Base-by-base conservation (phyloP, 1,284 basidiomycete species). In the Melanopsichium pennsylvanicum region DNA sequence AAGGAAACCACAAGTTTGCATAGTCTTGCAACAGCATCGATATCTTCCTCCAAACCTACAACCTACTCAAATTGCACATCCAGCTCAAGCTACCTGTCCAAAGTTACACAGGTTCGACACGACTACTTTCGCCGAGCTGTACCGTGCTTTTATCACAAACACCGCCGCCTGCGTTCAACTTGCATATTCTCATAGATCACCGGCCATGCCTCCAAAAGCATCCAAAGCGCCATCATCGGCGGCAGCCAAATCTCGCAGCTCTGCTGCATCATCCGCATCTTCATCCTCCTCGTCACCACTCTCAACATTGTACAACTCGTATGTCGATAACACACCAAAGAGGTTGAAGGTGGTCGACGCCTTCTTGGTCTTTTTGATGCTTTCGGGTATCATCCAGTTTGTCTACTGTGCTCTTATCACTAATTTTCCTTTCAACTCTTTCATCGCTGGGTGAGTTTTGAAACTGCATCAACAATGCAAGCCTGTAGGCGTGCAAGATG, bases 401-500 rank as follows among this genome's bases (percentile, higher is more conserved):
- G 83, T 87, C 15, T 97, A 98, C 84, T 93, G 95, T 82, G 82
- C 96, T 27, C 85, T 93, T 67, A 85, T 98, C 68, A 93, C 93
- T 52, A 90, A 90, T 83, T 98, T 89, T 82, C 95, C 95, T 13
- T 97, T 96, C 86, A 97, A 97, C 76, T 92, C 94, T 29, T 99
- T 97, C 83, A 83, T 97, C 59, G 89, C 93, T 72, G 93, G 93
- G 93, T 97, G 83, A 72, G 90, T 83, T 1, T 21, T 13, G 19
- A 19, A 37, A 8, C 18, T n/a, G n/a, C n/a, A n/a, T n/a, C n/a
- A n/a, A n/a, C n/a, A n/a, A n/a, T n/a, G n/a, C n/a, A n/a, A n/a
- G n/a, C n/a, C n/a, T n/a, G n/a, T n/a, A n/a, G n/a, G n/a, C n/a
- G n/a, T n/a, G n/a, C n/a, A n/a, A n/a, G n/a, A n/a, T n/a, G n/a